phyloP scores from a whole-genome alignment of 176 grass and related monocot genomes.

The Sorghum bicolor region Sorghum_bicolor_NCBIv3 NC_012873.2:60428501-60429000 shows the following conservation, averaged over 20 bases:
- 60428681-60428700: background rate
- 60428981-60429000: background rate
- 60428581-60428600: background rate
- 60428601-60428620: background rate
- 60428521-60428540: background rate
- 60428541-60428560: background rate
- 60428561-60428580: background rate
- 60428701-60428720: background rate
- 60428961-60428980: background rate
- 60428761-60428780: too few species aligned
- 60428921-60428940: too few species aligned
- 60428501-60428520: background rate
- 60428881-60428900: too few species aligned
- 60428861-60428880: too few species aligned
- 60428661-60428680: background rate
- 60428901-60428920: too few species aligned
- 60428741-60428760: too few species aligned
- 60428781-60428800: too few species aligned
- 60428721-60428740: too few species aligned
- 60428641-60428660: background rate
- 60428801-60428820: too few species aligned
- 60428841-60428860: too few species aligned
- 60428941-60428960: too few species aligned
- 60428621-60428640: background rate
- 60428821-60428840: too few species aligned